Base-by-base conservation (phyloP, 2,329 filamentous ascomycete genomes). In the Alternaria solani region DNA sequence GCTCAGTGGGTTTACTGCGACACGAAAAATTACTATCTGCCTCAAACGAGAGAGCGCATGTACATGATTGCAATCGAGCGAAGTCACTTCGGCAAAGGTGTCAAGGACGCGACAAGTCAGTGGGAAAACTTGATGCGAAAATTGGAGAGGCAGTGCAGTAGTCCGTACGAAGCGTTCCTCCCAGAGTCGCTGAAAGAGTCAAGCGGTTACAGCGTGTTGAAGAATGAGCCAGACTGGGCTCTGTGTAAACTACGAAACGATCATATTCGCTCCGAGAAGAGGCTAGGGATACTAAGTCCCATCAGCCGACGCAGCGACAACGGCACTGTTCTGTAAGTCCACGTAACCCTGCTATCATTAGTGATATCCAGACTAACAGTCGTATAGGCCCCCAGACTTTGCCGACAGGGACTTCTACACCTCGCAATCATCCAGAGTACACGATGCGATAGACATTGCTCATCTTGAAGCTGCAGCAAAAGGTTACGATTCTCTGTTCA, bases 11-110 rank as follows among this genome's bases (percentile, higher is more conserved):
- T 82, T 0, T 79, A 78, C 5, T 78, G 91, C 0, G 90, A 94
- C 67, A 90, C 88, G 0, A 93, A 93, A 71, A 78, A 90, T 3
- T 93, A 85, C 67, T 91, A 92, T 59, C 78, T 94, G 0, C 92
- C 92, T 0, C 91, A 94, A 55, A 92, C 89, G 0, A 34, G 72
- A 52, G 38, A 75, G 12, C 69, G 82, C 9, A 81, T 81, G 26
- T 84, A 83, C 55, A 81, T 83, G 79, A 72, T 82, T 1, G 81
- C 80, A n/a, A 74, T 83, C 20, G 73, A 83, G 14, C 66, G 64
- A 14, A 59, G 56, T 1, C 52, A 64, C 1, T 70, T 61, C 23
- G 69, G 71, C 5, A 65, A 64, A 7, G 41, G 62, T 9, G 58
- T 49, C 23, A 42, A 44, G 0, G 36, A 65, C 16, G 69, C 68